Base-by-base conservation (phyloP, 352 stramenopile genomes). In the Pythium phragmiticola region DNA sequence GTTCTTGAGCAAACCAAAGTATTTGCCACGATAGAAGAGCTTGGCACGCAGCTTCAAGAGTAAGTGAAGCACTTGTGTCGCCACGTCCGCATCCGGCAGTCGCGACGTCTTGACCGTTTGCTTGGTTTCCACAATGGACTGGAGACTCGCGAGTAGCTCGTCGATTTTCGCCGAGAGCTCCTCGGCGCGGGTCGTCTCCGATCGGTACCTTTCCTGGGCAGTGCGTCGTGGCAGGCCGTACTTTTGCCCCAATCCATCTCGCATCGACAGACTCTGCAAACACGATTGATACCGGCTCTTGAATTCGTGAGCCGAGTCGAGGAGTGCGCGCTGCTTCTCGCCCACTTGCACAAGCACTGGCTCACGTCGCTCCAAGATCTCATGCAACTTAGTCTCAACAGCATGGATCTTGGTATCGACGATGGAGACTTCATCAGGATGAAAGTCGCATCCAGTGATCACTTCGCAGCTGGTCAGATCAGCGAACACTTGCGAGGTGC, bases 211-310 rank as follows among this genome's bases (percentile, higher is more conserved):
- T 58, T 97, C 90, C 64, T 96, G 87, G 2, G 91, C 89, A 13
- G 77, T 86, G 34, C 90, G 83, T 0, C 88, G 72, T 53, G 91
- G 91, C 23, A 92, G 68, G 14, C 91, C 89, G 39, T 93, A 97
- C 69, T 94, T 97, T 66, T 91, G 87, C 0, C 90, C 90, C 0
- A 98, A 72, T 0, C 91, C 90, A 64, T 97, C 88, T 53, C 88
- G 86, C 73, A 98, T 91, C 16, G 84, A 92, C 47, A 98, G 65
- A 39, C 65, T 84, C 59, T 94, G 87, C 19, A 90, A 63, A 51
- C 80, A 94, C n/a, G 49, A 28, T 33, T 93, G 80, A 65, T 90
- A 88, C 19, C 85, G 75, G 8, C 60, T 49, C 55, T 93, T 87
- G 73, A 96, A 96, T 6, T 67, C 47, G 30, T 78, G 54, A 19